Percentiles rank a stretch among this genome's conserved stretches.
Evolutionary conservation across 257 asterid genomes (phyloP).

Genomic region (Ehretia macrophylla): DNA sequence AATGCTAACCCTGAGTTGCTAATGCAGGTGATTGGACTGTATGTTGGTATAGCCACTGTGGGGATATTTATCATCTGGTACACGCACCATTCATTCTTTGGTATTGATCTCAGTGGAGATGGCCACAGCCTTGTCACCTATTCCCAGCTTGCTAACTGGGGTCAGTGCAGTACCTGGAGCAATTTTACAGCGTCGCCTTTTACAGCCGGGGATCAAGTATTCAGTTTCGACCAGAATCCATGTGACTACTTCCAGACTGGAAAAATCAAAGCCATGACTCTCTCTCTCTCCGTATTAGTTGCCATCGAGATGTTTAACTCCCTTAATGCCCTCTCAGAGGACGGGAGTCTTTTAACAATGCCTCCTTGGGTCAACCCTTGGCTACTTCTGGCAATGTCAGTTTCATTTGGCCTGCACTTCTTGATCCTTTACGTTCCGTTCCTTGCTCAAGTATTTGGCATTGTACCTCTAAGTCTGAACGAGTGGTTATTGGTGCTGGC

Average conservation of each 20-base stretch:
- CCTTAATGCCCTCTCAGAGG: conserved; percentile 91
- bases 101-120: conserved; percentile 77
- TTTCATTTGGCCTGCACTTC: conserved; percentile 92
- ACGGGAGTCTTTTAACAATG: conserved; percentile 89
- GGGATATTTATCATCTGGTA: conserved; percentile 92
- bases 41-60: conserved; percentile 91
- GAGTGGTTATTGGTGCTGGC: conserved; percentile 84
- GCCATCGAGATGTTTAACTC: conserved; percentile 98
- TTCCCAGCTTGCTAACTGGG: conserved; percentile 89
- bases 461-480: conserved; percentile 79
- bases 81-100: conserved; percentile 81
- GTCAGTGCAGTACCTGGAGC: conserved; percentile 77
- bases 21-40: conserved; percentile 76
- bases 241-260: conserved; percentile 90
- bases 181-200: conserved; percentile 81
- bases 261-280: conserved; percentile 93
- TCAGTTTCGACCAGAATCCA: conserved; percentile 55
- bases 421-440: conserved; percentile 91
- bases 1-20: conserved; percentile 8
- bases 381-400: conserved; percentile 92
- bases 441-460: conserved; percentile 83
- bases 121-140: conserved; percentile 93
- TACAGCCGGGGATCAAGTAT: conserved; percentile 63
- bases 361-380: conserved; percentile 99
- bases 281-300: conserved; percentile 88